A percentile compares a stretch with the other conserved stretches of the same genome.
These are phyloP conservation scores for Phytopythium ostracodes DNA, from an alignment of 352 stramenopile species.

Conservation along the genomic window DNA sequence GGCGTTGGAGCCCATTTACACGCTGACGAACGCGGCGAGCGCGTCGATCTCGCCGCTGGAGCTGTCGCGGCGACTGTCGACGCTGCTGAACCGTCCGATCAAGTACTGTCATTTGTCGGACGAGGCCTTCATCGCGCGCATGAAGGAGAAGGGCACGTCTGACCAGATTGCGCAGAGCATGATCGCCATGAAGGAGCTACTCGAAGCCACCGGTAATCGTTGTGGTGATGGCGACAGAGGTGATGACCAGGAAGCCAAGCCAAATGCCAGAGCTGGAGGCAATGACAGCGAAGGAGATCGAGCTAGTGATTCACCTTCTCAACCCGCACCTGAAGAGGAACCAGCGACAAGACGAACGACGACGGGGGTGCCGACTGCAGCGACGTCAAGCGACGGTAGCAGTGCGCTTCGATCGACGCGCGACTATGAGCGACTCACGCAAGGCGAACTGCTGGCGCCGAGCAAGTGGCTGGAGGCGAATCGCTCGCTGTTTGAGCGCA, in stretches of 20 bases:
- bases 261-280: neutral
- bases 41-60: conserved; percentile 44
- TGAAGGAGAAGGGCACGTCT: conserved; percentile 49
- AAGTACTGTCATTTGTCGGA: conserved; percentile 52
- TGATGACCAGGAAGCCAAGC: neutral
- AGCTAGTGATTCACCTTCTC: conserved; percentile 5
- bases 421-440: conserved; percentile 50
- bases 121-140: conserved; percentile 28
- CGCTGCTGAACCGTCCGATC: conserved; percentile 34
- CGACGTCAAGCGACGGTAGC: neutral
- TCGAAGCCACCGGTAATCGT: conserved; percentile 21
- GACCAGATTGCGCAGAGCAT: conserved; percentile 45
- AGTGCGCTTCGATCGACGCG: conserved; percentile 37
- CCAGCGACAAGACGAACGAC: conserved; percentile 3
- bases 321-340: neutral
- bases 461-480: conserved; percentile 42
- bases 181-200: conserved; percentile 45
- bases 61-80: conserved; percentile 30
- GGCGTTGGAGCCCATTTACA: conserved; percentile 54
- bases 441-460: conserved; percentile 34
- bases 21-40: conserved; percentile 29
- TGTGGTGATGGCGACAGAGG: neutral
- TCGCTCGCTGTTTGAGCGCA: conserved; percentile 36
- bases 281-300: conserved; percentile 5
- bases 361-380: conserved; percentile 2